These are phyloP conservation scores for Ploettnerulaceae sp. DNA, from an alignment of 2,329 filamentous ascomycete genomes.

Conservation along the genomic window DNA sequence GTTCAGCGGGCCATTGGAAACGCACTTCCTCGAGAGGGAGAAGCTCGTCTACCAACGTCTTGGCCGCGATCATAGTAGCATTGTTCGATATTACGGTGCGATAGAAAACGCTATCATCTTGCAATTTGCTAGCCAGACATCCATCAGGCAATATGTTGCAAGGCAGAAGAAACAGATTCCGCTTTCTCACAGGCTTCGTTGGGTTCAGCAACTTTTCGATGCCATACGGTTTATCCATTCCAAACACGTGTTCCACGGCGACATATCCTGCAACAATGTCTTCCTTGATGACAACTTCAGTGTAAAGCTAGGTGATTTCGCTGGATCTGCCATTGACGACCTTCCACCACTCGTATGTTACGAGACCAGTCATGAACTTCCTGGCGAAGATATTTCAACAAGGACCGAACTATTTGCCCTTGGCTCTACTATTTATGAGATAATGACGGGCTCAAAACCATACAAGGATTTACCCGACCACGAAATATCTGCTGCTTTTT, in stretches of 20 bases:
- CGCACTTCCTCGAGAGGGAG: slow-evolving; percentile 1
- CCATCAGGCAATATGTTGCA: neutral
- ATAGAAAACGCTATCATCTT: neutral
- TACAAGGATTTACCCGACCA: neutral
- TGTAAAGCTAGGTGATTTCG: slow-evolving; percentile 6
- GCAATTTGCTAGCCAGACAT: neutral
- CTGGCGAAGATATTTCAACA: slow-evolving; percentile 2
- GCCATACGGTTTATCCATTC: neutral
- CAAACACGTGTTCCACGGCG: neutral
- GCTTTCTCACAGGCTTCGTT: slow-evolving; percentile 1
- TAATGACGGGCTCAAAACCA: slow-evolving; percentile 5
- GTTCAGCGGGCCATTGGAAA: neutral
- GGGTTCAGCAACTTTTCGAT: slow-evolving; percentile 2
- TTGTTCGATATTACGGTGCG: slow-evolving; percentile 4
- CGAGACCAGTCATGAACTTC: slow-evolving; percentile 5
- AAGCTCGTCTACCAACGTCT: slow-evolving; percentile 5
- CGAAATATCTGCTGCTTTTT: neutral
- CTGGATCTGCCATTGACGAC: slow-evolving; percentile 6
- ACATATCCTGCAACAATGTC: slow-evolving; percentile 7
- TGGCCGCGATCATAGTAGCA: neutral
- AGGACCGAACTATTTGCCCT: slow-evolving; percentile 7
- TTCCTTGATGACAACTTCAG: slow-evolving; percentile 1
- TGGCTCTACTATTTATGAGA: slow-evolving; percentile 1
- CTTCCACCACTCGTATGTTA: neutral
- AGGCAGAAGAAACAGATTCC: neutral